Base-by-base conservation (phyloP, 257 asterid genomes). In the Salvia splendens region DNA sequence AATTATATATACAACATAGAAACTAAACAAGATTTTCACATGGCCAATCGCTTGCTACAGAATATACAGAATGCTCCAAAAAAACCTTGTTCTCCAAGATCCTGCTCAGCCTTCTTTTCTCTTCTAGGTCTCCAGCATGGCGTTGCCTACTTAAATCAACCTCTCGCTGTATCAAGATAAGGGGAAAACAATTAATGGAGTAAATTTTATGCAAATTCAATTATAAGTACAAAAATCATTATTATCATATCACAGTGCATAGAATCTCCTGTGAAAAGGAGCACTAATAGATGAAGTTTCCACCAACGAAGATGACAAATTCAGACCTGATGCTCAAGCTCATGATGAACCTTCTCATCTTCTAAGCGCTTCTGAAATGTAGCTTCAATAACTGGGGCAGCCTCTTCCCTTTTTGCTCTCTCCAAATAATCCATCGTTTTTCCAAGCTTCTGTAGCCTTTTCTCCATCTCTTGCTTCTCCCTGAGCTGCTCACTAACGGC, bases 371-470 rank as follows among this genome's bases (percentile, higher is more conserved):
- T 76, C 73, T 86, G 80, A 73, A 76, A 86, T 12, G 69, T 52
- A 49, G 63, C 63, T 24, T 70, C 75, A 30, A 70, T 70, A n/a
- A 70, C 69, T 12, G 93, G 87, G 14, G 95, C 85, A 8, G 91
- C 87, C 86, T 92, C 98, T 77, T 92, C 96, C 63, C 96, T 77
- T 82, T 83, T 92, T 11, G 98, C 98, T 78, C 98, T 84, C 83
- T 86, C 98, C 78, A 89, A 67, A 76, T 87, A 76, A 80, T 92
- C 97, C 97, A 92, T 87, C 38, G 86, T 87, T 75, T 89, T 89
- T 52, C 76, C 95, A 48, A 87, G 89, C 73, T 80, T 87, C 80
- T 74, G 92, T 47, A 92, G 68, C 68, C 84, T 86, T 55, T 87
- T 89, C 87, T 92, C 97, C 97, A 81, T 87, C 70, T 86, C 96